Conservation (phyloP, 345 rosid species). For the Sonneratia caseolaris region DNA sequence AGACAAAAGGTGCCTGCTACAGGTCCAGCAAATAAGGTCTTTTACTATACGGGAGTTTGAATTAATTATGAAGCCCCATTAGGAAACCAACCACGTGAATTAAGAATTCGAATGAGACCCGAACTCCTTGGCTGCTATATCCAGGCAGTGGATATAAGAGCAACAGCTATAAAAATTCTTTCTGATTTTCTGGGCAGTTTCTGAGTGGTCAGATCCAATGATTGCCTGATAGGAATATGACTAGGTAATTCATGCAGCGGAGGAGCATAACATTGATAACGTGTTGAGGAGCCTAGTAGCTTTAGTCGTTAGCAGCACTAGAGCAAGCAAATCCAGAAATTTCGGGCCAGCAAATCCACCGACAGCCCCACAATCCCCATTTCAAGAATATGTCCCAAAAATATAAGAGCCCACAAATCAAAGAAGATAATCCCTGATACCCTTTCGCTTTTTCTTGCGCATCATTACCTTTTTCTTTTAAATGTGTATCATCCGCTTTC, state of each 20-base stretch:
- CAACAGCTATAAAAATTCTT: no score
- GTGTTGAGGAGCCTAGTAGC: not conserved
- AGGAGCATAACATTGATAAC: not conserved
- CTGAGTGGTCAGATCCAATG: not conserved
- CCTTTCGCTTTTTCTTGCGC: no score
- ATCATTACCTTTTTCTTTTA: not conserved
- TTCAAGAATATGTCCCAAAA: not conserved
- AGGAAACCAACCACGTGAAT: no score
- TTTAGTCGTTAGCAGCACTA: not conserved
- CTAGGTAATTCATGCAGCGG: no score
- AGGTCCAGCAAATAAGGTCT: no score
- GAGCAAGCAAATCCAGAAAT: not conserved
- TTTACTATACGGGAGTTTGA: not conserved
- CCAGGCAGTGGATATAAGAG: no score
- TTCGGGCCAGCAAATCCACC: not conserved
- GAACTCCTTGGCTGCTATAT: no score
- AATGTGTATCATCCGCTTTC: not conserved
- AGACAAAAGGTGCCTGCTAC: not conserved
- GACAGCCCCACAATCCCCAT: not conserved
- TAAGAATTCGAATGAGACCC: no score
- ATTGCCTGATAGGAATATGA: not conserved
- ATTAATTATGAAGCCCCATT: not conserved
- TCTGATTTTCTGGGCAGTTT: not conserved
- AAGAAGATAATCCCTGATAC: not conserved
- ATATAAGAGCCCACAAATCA: not conserved